These are phyloP conservation scores for Sphenostylis stenocarpa DNA, from an alignment of 306 rosid genomes.

Conservation along the genomic window DNA sequence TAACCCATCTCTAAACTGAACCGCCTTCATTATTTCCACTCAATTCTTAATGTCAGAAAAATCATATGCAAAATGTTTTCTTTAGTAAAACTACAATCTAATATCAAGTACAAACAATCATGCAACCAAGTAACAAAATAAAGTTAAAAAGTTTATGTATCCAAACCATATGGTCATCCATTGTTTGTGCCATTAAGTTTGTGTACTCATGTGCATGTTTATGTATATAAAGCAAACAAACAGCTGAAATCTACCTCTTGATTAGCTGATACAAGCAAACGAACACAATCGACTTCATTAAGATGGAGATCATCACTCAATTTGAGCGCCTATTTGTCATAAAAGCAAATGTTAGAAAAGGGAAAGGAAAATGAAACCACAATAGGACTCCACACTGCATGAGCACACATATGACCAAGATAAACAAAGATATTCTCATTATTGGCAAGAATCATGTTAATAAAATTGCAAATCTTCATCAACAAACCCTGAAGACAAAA, in stretches of 20 bases:
- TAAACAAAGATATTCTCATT: not conserved
- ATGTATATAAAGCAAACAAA: not conserved
- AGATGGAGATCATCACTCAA: constrained; percentile 93
- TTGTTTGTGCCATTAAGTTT: not conserved
- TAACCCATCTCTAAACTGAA: not conserved
- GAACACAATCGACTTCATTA: constrained; percentile 86
- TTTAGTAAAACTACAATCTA: not conserved
- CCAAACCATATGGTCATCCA: not conserved
- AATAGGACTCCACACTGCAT: not conserved
- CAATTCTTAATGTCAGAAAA: not conserved
- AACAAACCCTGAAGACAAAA: constrained; percentile 3
- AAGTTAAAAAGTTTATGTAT: not conserved
- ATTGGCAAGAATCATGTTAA: not conserved
- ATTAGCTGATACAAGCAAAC: constrained; percentile 78
- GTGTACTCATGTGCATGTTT: not conserved
- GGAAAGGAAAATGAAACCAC: constrained; percentile 3
- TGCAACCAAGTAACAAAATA: constrained; percentile 13
- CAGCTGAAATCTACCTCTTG: constrained; percentile 70
- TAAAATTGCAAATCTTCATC: constrained; percentile 3
- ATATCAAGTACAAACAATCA: not conserved
- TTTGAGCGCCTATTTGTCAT: constrained; percentile 70
- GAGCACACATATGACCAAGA: constrained; percentile 17
- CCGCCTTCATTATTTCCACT: not conserved
- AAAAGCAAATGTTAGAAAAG: constrained; percentile 27
- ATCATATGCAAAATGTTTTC: not conserved